Evolutionary conservation across 352 stramenopile species (phyloP).

Genomic region (Pseudoperonospora humuli): DNA sequence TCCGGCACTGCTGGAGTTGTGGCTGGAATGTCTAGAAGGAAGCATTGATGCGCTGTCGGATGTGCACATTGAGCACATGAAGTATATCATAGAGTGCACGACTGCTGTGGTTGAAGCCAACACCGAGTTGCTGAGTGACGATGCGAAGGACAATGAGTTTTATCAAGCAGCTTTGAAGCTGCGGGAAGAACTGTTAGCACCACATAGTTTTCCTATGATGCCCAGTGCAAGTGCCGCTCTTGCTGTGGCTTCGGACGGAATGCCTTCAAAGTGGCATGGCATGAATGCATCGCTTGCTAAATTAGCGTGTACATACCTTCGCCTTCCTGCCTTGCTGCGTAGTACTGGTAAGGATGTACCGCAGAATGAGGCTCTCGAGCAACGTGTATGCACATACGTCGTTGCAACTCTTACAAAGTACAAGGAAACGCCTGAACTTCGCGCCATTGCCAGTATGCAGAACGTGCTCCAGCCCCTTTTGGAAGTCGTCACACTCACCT

Average conservation of each 20-base stretch:
- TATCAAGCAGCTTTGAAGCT: conserved; percentile 32
- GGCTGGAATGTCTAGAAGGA: conserved; percentile 62
- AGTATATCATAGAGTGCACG: conserved; percentile 66
- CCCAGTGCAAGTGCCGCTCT: conserved; percentile 37
- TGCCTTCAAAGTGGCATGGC: conserved; percentile 54
- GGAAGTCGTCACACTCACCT: conserved; percentile 47
- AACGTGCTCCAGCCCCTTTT: conserved; percentile 53
- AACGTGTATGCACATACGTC: conserved; percentile 45
- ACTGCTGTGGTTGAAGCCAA: conserved; percentile 55
- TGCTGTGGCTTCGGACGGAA: conserved; percentile 29
- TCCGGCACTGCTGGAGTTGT: conserved; percentile 56
- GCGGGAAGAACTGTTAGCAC: conserved; percentile 47
- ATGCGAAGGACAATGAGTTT: conserved; percentile 20
- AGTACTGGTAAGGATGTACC: conserved; percentile 7
- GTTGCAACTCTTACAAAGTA: conserved; percentile 55
- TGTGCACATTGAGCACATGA: conserved; percentile 65
- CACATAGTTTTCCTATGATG: conserved; percentile 51
- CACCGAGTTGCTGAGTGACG: conserved; percentile 11
- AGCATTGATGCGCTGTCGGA: conserved; percentile 48
- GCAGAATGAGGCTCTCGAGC: conserved; percentile 25
- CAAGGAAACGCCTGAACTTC: conserved; percentile 47
- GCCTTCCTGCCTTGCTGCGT: conserved; percentile 16
- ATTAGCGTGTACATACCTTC: conserved; percentile 52
- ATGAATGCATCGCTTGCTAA: conserved; percentile 68
- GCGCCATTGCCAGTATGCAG: conserved; percentile 48